Conservation (phyloP, 176 grass and related monocot species). For the Calamus simplicifolius region DNA sequence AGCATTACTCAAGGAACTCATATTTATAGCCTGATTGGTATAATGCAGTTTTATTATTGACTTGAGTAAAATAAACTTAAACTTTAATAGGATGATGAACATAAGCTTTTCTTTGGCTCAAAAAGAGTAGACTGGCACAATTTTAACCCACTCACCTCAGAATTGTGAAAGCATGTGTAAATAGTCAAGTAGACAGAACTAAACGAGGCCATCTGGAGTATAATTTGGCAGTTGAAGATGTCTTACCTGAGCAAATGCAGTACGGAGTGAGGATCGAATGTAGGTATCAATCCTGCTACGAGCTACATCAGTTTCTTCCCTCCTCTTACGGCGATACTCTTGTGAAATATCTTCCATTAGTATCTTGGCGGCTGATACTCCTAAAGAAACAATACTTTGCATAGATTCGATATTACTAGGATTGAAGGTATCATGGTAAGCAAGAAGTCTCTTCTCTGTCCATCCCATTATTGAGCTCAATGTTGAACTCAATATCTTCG, state of each 20-base stretch:
- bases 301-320: conserved; percentile 85
- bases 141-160: neutral
- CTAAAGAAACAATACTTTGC: conserved; percentile 88
- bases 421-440: conserved; percentile 94
- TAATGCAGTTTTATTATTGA: too few relatives aligned
- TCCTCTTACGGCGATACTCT: conserved; percentile 88
- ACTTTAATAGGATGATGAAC: too few relatives aligned
- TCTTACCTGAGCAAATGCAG: conserved; percentile 93
- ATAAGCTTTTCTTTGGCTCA: too few relatives aligned
- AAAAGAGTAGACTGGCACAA: neutral
- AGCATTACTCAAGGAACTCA: too few relatives aligned
- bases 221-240: neutral
- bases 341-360: conserved; percentile 99
- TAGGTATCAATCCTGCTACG: conserved; percentile 82
- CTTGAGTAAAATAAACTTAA: too few relatives aligned
- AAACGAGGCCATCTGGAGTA: neutral
- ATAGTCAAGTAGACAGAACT: neutral
- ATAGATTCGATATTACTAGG: conserved; percentile 87
- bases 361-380: conserved; percentile 78
- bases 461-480: conserved; percentile 93
- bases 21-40: too few relatives aligned
- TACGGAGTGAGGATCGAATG: conserved; percentile 80
- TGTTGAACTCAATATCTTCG: conserved; percentile 85
- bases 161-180: neutral
- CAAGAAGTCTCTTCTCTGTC: conserved; percentile 95